These are phyloP conservation scores for Cyphellophora attinorum DNA, from an alignment of 2,329 filamentous ascomycete genomes.

Conservation along the genomic window DNA sequence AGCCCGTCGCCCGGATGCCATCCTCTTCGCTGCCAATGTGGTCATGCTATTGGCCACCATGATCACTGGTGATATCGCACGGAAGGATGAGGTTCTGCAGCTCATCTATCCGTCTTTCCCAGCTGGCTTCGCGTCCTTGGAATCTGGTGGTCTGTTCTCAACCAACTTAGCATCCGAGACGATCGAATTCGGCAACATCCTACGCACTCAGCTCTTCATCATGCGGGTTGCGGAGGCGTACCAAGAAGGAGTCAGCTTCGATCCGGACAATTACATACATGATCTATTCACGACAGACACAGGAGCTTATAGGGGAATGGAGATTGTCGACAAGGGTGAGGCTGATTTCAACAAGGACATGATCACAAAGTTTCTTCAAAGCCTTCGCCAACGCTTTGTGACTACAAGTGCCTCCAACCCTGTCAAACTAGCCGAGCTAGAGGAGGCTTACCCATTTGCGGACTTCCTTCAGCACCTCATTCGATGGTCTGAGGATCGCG, in stretches of 20 bases:
- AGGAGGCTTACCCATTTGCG: constrained; percentile 39
- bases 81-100: neutral
- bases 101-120: neutral
- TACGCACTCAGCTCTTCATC: constrained; percentile 48
- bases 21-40: constrained; percentile 36
- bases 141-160: constrained; percentile 24
- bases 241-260: constrained; percentile 23
- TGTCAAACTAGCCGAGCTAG: constrained; percentile 35
- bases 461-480: constrained; percentile 35
- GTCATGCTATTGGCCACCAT: constrained; percentile 29
- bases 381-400: too few species aligned
- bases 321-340: too few species aligned
- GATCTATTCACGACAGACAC: too few species aligned
- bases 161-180: constrained; percentile 24
- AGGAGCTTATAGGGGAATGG: too few species aligned
- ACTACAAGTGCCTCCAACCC: constrained; percentile 10
- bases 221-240: constrained; percentile 27
- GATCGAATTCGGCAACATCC: constrained; percentile 40
- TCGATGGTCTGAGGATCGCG: constrained; percentile 28
- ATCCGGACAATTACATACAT: constrained; percentile 31
- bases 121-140: neutral
- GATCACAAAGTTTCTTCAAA: too few species aligned
- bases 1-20: constrained; percentile 26
- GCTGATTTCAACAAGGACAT: too few species aligned
- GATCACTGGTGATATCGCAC: neutral